Base-by-base conservation (phyloP, 768 basidiomycete genomes). In the Cystobasidium tubakii region DNA sequence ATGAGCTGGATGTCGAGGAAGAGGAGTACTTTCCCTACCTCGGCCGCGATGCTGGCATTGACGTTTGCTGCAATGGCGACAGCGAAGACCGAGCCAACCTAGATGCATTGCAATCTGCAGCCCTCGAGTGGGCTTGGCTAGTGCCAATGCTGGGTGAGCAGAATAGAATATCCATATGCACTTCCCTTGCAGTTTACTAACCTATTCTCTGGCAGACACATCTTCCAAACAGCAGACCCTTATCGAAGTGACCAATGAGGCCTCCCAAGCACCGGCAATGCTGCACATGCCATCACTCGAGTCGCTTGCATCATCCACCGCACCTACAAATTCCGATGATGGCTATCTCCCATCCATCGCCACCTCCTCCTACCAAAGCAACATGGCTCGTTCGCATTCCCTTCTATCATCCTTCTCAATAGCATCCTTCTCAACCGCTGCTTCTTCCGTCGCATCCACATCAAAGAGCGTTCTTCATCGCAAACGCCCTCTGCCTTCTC, bases 141-240 rank as follows among this genome's bases (percentile, higher is more conserved):
- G 54, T 71, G 7, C 69, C 69, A 19, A 60, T 60, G 69, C 29
- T 71, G 6, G 69, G 69, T 71, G 66, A 67, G 66, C 23, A n/a
- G n/a, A n/a, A n/a, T 36, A 25, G 19, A 17, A 4, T 42, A 34
- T 2, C 19, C 31, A n/a, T 42, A 7, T 25, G n/a, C n/a, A 4
- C 31, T 42, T 27, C 63, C 7, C 31, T 6, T 9, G 15, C 3
- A 7, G 2, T 23, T 2, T 23, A 33, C 25, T 62, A 39, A 62
- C 57, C 6, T 10, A 10, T 31, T 31, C 57, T 2, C 25, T 13
- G 7, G 25, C n/a, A 62, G 57, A 62, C 17, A 29, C 57, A 6
- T 15, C 31, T 4, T 19, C 31, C 25, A 31, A 62, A 33, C 57
- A 62, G 27, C 13, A 4, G 4, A 23, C 57, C 25, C 4, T 4